Conservation (phyloP, 805 yeast genomes). For the Candida tammaniensis region DNA sequence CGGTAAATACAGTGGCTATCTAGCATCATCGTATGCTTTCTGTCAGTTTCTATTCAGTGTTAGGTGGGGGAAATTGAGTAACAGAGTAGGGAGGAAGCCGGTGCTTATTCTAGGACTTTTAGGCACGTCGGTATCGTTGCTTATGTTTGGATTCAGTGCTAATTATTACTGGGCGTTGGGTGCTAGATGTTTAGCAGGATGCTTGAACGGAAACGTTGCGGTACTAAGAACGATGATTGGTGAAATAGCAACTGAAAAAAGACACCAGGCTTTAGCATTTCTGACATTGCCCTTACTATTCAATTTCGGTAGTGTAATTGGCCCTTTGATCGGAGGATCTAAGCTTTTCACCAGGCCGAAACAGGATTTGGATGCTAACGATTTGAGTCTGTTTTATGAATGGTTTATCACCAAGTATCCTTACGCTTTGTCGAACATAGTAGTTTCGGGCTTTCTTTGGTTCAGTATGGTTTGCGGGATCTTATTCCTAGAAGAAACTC, state of each 20-base stretch:
- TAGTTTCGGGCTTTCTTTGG: conserved; percentile 25
- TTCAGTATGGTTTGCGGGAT: conserved; percentile 25
- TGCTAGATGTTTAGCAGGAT: conserved; percentile 53
- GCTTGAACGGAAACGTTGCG: conserved; percentile 60
- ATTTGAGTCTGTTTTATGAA: conserved; percentile 19
- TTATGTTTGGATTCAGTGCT: conserved; percentile 51
- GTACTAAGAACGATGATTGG: conserved; percentile 62
- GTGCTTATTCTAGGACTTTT: conserved; percentile 48
- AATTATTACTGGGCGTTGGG: conserved; percentile 50
- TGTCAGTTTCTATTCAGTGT: conserved; percentile 55
- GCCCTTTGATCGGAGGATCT: conserved; percentile 54
- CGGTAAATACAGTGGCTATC: conserved; percentile 57
- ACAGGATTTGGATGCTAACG: conserved; percentile 5
- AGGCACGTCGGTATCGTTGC: conserved; percentile 47
- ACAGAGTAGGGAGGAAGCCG: conserved; percentile 54
- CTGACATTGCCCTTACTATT: conserved; percentile 57
- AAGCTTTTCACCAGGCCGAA: conserved; percentile 47
- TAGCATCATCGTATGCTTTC: conserved; percentile 58
- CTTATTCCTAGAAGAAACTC: conserved; percentile 37
- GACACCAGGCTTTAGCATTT: conserved; percentile 62
- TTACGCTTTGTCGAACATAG: conserved; percentile 36
- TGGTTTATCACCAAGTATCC: conserved; percentile 27
- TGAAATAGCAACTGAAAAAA: conserved; percentile 52
- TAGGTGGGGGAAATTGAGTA: conserved; percentile 58
- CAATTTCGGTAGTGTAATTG: conserved; percentile 58